Base-by-base conservation (phyloP, 345 rosid genomes). In the Turritis glabra region DNA sequence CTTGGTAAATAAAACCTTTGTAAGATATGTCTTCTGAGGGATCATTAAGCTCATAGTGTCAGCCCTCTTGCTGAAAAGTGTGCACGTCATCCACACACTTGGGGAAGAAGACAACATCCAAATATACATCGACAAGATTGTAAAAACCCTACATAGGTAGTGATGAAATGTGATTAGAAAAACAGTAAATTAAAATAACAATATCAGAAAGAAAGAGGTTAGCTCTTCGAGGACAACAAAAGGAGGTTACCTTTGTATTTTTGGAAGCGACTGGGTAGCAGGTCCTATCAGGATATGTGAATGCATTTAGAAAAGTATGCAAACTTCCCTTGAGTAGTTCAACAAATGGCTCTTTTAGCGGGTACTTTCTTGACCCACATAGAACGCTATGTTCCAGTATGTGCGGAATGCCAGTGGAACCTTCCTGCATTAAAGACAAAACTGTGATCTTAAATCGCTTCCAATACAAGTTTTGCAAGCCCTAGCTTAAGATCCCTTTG, bases 231-330 rank as follows among this genome's bases (percentile, higher is more conserved):
- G 21, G 64, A 37, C 4, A 57, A 3, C 40, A 21, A 44, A 46
- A 53, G 15, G 35, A 54, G 50, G 25, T 56, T 77, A 95, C 99
- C 92, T 92, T 95, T 40, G 81, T 78, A 80, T 95, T 95, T 6
- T 97, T 92, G 63, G 99, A 95, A 72, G 99, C 98, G 75, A 95
- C 97, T 2, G 99, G 99, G 73, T 92, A 95, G 78, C 98, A 92
- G 17, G 98, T 95, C 82, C 99, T 88, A 67, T 95, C 99, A 43
- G 98, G 98, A 84, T 92, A 95, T 0, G 99, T 95, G 74, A 95
- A 90, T 37, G 99, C 99, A 82, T 95, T 95, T 73, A 95, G 69
- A 73, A 92, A 95, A 33, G 99, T 95, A 62, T 95, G 79, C 83
- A 95, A 82, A 80, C 99, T 95, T 52, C 99, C 98, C 74, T 92